Percentiles rank a stretch among this genome's conserved stretches.
Conservation (phyloP, 148 eudicot species). For the Nepenthes gracilis region DNA sequence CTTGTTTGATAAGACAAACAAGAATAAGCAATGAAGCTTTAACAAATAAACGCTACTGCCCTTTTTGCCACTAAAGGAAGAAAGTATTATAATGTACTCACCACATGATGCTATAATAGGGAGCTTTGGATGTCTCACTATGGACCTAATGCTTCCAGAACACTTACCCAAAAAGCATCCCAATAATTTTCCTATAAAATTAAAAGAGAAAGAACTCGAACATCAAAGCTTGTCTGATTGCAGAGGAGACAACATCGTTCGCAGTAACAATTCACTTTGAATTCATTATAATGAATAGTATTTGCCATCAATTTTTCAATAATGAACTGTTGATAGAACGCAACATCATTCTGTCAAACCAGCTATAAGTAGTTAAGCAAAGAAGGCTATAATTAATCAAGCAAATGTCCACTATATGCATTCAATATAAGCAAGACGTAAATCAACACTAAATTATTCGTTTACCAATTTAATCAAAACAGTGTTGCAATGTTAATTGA, state of each 20-base stretch:
- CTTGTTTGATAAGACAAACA: neutral
- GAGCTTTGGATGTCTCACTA: conserved; percentile 71
- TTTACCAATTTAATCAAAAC: too few species aligned
- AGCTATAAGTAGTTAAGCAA: too few species aligned
- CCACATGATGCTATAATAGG: conserved; percentile 97
- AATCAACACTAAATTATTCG: too few species aligned
- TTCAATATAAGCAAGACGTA: too few species aligned
- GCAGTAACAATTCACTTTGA: neutral
- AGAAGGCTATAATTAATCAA: too few species aligned
- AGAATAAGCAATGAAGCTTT: neutral
- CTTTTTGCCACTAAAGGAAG: neutral
- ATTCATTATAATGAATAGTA: neutral
- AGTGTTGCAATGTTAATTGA: too few species aligned
- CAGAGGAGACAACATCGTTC: neutral
- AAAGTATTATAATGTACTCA: conserved; percentile 16
- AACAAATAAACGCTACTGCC: neutral
- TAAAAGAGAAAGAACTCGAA: conserved; percentile 5
- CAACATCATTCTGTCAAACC: too few species aligned
- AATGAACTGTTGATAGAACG: too few species aligned
- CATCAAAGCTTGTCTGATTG: neutral
- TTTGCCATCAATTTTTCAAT: too few species aligned
- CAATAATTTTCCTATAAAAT: conserved; percentile 54
- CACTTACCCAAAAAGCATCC: conserved; percentile 92
- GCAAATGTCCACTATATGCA: too few species aligned
- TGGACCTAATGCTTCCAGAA: conserved; percentile 91